Base-by-base conservation (phyloP, 805 yeast genomes). In the Candida arabinofermentans region DNA sequence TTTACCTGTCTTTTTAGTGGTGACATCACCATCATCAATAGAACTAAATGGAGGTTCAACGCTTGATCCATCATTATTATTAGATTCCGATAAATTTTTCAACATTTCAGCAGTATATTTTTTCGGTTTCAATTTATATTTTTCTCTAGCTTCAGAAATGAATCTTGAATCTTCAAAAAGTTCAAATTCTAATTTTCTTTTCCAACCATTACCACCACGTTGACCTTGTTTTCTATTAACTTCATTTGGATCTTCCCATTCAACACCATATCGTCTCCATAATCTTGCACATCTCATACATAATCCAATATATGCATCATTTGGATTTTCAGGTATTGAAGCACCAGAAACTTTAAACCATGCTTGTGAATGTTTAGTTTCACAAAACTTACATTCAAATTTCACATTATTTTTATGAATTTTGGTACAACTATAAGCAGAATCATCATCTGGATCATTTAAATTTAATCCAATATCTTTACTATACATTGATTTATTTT, bases 261-360 rank as follows among this genome's bases (percentile, higher is more conserved):
- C 71, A 0, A 86, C 81, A 0, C 89, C 96, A 61, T 91, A 91
- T 30, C 95, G 67, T 59, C 96, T 73, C 98, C 98, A 91, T 23
- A 93, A 57, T 43, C 85, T 72, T 0, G 96, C 96, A 67, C 99
- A 91, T 40, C 98, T 70, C 23, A 74, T 64, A 60, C 99, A 91
- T 12, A 91, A 65, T 0, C 89, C 96, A 13, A 69, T 62, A 2
- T 79, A 64, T 1, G 65, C 53, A 5, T 65, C 56, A 8, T 56
- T 51, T 1, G 56, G 51, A 6, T 64, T 64, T 4, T 64, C 60
- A 10, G 70, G 68, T 4, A 62, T 61, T 2, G 70, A 65, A 23
- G 69, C 72, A 1, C 91, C 93, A 1, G 93, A 83, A 1, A 82
- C 75, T 39, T 84, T 69, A 48, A 74, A 77, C 96, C 96, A 87